Percentiles rank a stretch among this genome's conserved stretches.
These are phyloP conservation scores for Teratosphaeria pseudoeucalypti DNA, from an alignment of 2,329 filamentous ascomycete species.

Conservation along the genomic window DNA sequence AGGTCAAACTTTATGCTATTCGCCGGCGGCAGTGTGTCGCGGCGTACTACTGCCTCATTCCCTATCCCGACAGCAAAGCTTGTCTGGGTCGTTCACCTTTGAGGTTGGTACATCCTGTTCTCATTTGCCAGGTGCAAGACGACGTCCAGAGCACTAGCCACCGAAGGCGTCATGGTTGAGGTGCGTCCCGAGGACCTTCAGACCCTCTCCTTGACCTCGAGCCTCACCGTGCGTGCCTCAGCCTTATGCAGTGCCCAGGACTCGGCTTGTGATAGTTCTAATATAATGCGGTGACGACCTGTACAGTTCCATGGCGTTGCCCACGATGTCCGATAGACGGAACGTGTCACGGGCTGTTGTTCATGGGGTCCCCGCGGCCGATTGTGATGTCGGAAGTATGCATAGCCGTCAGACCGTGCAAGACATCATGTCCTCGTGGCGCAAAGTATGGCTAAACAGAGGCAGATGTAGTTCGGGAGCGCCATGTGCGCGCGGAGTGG, in stretches of 20 bases:
- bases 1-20: background rate
- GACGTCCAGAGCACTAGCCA: background rate
- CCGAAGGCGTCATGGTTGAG: background rate
- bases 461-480: background rate
- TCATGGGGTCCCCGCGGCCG: background rate
- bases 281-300: background rate
- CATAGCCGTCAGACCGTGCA: background rate
- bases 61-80: background rate
- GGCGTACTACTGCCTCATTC: background rate
- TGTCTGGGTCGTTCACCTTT: background rate
- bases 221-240: background rate
- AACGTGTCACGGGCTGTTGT: background rate
- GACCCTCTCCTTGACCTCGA: background rate
- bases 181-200: background rate
- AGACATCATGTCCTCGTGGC: background rate
- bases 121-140: background rate
- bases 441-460: background rate
- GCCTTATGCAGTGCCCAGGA: background rate
- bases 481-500: background rate
- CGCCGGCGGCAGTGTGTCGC: background rate
- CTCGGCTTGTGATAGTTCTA: background rate
- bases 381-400: background rate
- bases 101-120: background rate
- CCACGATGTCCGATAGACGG: too few relatives aligned
- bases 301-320: too few relatives aligned